Conservation (phyloP, 192 early-diverging fungal species). For the Funneliformis geosporum region DNA sequence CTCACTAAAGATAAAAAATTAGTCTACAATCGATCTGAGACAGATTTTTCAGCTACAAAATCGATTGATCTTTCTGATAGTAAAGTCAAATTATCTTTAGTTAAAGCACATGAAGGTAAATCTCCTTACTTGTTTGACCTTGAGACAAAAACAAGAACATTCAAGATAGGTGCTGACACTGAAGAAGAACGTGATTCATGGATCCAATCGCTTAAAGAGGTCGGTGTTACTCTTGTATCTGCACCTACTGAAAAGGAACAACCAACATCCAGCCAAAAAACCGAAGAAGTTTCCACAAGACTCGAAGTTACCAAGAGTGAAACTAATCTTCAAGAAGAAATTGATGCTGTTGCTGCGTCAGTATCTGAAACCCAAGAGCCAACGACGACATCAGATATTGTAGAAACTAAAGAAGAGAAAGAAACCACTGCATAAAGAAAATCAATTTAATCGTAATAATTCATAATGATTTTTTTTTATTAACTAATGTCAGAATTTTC, state of each 20-base stretch:
- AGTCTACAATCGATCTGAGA: background rate
- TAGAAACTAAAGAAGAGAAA: background rate
- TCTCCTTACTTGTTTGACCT: background rate
- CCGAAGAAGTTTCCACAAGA: background rate
- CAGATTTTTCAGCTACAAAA: background rate
- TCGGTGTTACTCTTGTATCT: too few relatives aligned
- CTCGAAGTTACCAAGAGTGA: background rate
- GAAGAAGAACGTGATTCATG: background rate
- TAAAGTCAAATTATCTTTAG: background rate
- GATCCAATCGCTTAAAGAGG: background rate
- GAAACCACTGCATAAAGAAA: background rate
- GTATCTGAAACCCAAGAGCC: background rate
- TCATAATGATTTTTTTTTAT: background rate
- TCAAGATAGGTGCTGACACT: background rate
- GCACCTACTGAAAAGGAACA: too few relatives aligned
- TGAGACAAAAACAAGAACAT: background rate
- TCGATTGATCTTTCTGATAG: background rate
- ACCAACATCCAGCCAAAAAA: background rate
- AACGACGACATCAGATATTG: background rate
- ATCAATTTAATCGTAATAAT: background rate
- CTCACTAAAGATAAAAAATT: background rate
- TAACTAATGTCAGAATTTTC: background rate
- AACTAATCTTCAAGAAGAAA: background rate
- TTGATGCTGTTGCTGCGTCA: background rate
- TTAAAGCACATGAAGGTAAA: background rate